Conservation (phyloP, 164 flowering plant genomes). For the Dillenia turbinata region DNA sequence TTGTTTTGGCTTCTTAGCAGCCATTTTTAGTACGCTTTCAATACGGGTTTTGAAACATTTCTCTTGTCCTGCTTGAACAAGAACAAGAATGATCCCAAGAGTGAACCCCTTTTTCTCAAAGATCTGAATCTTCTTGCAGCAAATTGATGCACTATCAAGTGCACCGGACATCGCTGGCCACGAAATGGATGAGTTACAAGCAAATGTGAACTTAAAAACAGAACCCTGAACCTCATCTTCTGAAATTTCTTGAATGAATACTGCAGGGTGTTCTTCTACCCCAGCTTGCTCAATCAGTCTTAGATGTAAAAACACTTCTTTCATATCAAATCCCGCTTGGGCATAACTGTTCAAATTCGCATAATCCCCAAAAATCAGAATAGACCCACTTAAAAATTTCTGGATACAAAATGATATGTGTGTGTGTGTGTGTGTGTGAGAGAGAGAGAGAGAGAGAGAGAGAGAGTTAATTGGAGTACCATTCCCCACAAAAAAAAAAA, state of each 20-base stretch:
- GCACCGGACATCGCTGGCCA: constrained; percentile 79
- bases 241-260: constrained; percentile 61
- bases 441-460: no score
- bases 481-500: neutral
- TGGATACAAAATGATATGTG: neutral
- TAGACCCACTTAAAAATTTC: neutral
- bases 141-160: constrained; percentile 60
- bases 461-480: neutral
- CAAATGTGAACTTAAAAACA: constrained; percentile 75
- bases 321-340: constrained; percentile 87
- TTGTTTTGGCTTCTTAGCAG: constrained; percentile 56
- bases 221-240: constrained; percentile 47
- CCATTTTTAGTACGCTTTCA: constrained; percentile 62
- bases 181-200: constrained; percentile 70
- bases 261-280: constrained; percentile 59
- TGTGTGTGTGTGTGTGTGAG: no score
- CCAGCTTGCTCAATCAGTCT: constrained; percentile 75
- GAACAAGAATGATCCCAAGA: constrained; percentile 52
- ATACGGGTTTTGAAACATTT: constrained; percentile 47
- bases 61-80: constrained; percentile 64
- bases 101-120: constrained; percentile 86
- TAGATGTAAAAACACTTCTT: constrained; percentile 87
- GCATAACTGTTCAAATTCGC: constrained; percentile 53
- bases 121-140: constrained; percentile 88
- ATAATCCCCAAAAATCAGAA: neutral